Percentiles rank a stretch among this genome's conserved stretches.
These are phyloP conservation scores for Lichtheimia ornata DNA, from an alignment of 371 early-diverging fungal genomes.

Conservation along the genomic window DNA sequence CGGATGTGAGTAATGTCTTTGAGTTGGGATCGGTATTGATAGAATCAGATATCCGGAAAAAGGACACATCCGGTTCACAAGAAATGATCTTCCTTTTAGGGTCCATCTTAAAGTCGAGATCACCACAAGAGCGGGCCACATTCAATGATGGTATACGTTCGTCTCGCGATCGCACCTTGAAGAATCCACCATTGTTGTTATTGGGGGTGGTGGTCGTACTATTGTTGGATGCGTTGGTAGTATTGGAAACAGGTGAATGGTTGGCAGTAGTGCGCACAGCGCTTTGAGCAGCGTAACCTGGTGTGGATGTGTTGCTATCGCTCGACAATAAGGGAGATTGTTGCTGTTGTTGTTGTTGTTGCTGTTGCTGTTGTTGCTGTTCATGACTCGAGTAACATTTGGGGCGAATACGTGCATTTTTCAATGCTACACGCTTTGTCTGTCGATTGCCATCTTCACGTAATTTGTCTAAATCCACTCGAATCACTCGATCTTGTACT, in stretches of 20 bases:
- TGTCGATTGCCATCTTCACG: constrained; percentile 51
- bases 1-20: constrained; percentile 24
- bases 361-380: constrained; percentile 5
- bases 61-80: constrained; percentile 63
- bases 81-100: constrained; percentile 55
- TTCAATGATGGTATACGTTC: constrained; percentile 59
- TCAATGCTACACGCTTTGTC: constrained; percentile 55
- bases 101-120: constrained; percentile 66
- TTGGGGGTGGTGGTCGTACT: not conserved
- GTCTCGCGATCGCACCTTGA: constrained; percentile 34
- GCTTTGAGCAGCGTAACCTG: constrained; percentile 31
- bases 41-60: constrained; percentile 46
- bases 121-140: constrained; percentile 66
- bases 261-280: constrained; percentile 33
- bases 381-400: constrained; percentile 18
- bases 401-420: constrained; percentile 64
- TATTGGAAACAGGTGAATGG: constrained; percentile 1
- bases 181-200: not conserved
- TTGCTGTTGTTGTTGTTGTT: constrained; percentile 1
- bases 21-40: not conserved
- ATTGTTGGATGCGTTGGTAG: not conserved
- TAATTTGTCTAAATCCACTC: constrained; percentile 54
- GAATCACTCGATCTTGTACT: constrained; percentile 63
- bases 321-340: constrained; percentile 1
- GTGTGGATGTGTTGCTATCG: not conserved